Conservation (phyloP, 2,329 filamentous ascomycete species). For the Teratosphaeria epicoccoides region DNA sequence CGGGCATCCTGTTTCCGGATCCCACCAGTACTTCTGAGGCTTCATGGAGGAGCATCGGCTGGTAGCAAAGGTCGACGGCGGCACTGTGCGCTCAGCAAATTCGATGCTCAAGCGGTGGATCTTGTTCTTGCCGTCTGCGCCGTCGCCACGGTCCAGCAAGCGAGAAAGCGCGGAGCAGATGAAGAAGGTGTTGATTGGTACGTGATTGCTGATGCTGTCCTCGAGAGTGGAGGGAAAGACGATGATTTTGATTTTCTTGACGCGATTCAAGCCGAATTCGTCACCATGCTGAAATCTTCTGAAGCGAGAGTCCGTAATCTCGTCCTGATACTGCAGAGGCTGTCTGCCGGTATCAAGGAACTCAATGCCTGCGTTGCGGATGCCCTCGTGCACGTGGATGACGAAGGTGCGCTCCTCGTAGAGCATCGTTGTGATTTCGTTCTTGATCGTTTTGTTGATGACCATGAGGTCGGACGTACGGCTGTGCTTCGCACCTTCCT, state of each 20-base stretch:
- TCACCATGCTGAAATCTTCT: slow-evolving; percentile 14
- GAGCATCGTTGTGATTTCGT: slow-evolving; percentile 12
- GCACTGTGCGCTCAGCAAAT: slow-evolving; percentile 9
- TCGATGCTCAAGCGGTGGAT: slow-evolving; percentile 15
- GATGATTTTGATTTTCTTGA: slow-evolving; percentile 21
- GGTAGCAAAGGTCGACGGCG: not conserved
- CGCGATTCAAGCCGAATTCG: slow-evolving; percentile 17
- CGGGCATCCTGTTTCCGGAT: slow-evolving; percentile 9
- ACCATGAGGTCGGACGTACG: slow-evolving; percentile 16
- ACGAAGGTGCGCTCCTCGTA: slow-evolving; percentile 22
- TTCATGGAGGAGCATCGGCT: slow-evolving; percentile 7
- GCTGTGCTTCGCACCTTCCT: slow-evolving; percentile 6
- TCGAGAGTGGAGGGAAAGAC: slow-evolving; percentile 13
- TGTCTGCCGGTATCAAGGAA: slow-evolving; percentile 22
- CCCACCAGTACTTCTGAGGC: slow-evolving; percentile 17
- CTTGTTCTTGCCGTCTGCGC: slow-evolving; percentile 7
- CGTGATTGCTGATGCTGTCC: slow-evolving; percentile 8
- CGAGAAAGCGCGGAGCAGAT: slow-evolving; percentile 18
- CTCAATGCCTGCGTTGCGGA: slow-evolving; percentile 19
- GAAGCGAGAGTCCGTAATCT: slow-evolving; percentile 17
- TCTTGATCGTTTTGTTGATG: slow-evolving; percentile 14
- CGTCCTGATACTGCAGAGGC: slow-evolving; percentile 19
- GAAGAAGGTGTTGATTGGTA: slow-evolving; percentile 21
- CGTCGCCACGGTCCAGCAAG: slow-evolving; percentile 13
- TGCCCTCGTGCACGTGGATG: slow-evolving; percentile 22